Evolutionary conservation across 2,329 filamentous ascomycete genomes (phyloP).

Genomic region (Ophiostoma australiae): DNA sequence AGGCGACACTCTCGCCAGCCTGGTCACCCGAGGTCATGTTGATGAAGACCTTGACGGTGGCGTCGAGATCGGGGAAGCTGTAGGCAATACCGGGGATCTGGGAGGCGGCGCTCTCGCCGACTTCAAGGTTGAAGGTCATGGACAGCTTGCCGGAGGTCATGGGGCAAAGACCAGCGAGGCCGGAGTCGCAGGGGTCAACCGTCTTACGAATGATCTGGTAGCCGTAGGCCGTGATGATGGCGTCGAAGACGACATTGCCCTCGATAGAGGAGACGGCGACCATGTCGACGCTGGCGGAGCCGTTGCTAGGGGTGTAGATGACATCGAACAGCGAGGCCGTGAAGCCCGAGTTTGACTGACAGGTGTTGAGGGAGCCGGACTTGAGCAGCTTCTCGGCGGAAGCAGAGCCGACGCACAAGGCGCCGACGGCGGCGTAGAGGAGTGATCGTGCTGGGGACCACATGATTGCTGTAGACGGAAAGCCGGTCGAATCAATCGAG

Average conservation of each 20-base stretch:
- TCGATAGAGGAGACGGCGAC: slow-evolving; percentile 68
- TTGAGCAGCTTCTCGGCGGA: slow-evolving; percentile 40
- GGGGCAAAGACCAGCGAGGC: slow-evolving; percentile 67
- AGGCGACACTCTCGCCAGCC: slow-evolving; percentile 59
- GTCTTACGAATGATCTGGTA: slow-evolving; percentile 57
- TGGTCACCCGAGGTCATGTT: slow-evolving; percentile 51
- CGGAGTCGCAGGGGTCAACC: slow-evolving; percentile 63
- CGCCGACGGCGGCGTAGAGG: slow-evolving; percentile 41
- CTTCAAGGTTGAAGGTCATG: slow-evolving; percentile 53
- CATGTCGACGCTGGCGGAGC: slow-evolving; percentile 61
- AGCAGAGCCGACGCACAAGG: slow-evolving; percentile 28
- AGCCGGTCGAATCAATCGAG: slow-evolving; percentile 13
- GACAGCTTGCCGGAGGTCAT: slow-evolving; percentile 64
- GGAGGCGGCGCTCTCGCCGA: slow-evolving; percentile 51
- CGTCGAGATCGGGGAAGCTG: slow-evolving; percentile 76
- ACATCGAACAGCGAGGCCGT: slow-evolving; percentile 77
- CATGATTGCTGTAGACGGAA: slow-evolving; percentile 26
- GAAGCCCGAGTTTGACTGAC: slow-evolving; percentile 71
- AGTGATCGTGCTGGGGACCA: slow-evolving; percentile 39
- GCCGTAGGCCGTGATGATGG: slow-evolving; percentile 70
- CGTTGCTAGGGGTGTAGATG: slow-evolving; percentile 61
- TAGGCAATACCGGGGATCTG: slow-evolving; percentile 74
- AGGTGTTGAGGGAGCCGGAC: slow-evolving; percentile 64
- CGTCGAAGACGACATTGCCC: slow-evolving; percentile 66
- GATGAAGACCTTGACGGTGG: slow-evolving; percentile 68